Conservation (phyloP, 495 filamentous ascomycete genomes). For the Tuber melanosporum region DNA sequence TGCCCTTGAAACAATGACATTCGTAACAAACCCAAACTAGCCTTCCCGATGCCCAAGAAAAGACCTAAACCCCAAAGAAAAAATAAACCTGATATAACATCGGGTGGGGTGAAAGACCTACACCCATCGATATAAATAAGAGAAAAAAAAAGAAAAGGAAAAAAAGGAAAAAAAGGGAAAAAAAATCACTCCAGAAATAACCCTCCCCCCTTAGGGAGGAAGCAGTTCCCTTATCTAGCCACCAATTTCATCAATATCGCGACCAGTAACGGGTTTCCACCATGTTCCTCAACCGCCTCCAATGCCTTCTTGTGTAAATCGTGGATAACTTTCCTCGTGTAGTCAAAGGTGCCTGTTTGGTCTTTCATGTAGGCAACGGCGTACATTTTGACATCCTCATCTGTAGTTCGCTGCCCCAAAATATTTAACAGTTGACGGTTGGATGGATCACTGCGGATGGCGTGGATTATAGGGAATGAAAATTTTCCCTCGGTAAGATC, state of each 20-base stretch:
- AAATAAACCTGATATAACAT: conserved; percentile 5
- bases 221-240: conserved; percentile 27
- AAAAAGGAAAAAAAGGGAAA: background rate
- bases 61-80: conserved; percentile 11
- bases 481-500: conserved; percentile 98
- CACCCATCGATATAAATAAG: background rate
- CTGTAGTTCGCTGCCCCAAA: conserved; percentile 75
- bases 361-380: conserved; percentile 87
- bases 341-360: conserved; percentile 77
- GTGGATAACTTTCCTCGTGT: conserved; percentile 64
- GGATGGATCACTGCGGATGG: conserved; percentile 70
- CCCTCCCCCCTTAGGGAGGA: background rate
- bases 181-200: background rate
- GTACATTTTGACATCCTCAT: conserved; percentile 83
- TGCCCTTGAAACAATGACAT: background rate
- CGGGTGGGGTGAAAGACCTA: background rate
- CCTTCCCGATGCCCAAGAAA: conserved; percentile 8
- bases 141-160: background rate
- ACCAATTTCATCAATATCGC: conserved; percentile 34
- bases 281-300: conserved; percentile 61
- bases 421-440: conserved; percentile 87
- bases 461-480: conserved; percentile 92
- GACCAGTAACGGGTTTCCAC: conserved; percentile 42
- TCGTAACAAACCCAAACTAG: background rate
- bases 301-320: conserved; percentile 62